Base-by-base conservation (phyloP, 2,329 filamentous ascomycete species). In the Aspergillus tubingensis region DNA sequence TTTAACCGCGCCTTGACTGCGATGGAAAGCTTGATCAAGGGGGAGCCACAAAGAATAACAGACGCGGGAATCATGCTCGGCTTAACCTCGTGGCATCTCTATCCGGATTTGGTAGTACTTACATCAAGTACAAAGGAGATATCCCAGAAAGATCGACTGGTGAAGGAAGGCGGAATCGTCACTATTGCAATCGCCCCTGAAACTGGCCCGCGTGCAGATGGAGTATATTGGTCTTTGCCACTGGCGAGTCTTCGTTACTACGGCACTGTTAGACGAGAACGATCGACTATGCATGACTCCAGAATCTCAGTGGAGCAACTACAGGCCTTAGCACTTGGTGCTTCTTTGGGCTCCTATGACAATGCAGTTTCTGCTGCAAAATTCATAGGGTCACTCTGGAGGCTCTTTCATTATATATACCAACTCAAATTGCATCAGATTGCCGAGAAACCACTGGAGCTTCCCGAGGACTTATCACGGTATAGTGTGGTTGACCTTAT, bases 181-280 rank as follows among this genome's bases (percentile, higher is more conserved):
- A 59, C 60, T 0, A 53, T 62, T 39, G 50, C 51, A 8, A 47
- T 62, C n/a, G 38, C 57, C 5, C 50, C 49, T 5, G 39, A 59
- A 11, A 36, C 54, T 13, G 52, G 54, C 21, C 57, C 57, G 7
- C 47, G 55, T n/a, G 60, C 52, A 2, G 52, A 59, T 10, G 57
- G 60, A 2, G 53, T 62, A 3, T 59, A 59, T 43, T 62, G 57
- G 60, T 62, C 60, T n/a, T 25, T 62, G 13, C 60, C 60, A 11
- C 30, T 62, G 10, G 53, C 60, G 15, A 43, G 43, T 30, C 57
- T 62, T 10, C 60, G 60, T n/a, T 59, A 59, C 47, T 62, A 62
- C 25, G 48, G 57, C 7, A 48, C 50, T 5, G 30, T 54, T 48
- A 27, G 49, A 17, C 43, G 57, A 23, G 49, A 59, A 38, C 39